A percentile compares a stretch with the other conserved stretches of the same genome.
Evolutionary conservation across 768 basidiomycete genomes (phyloP).

Genomic region (Xerocomellus intermedius): DNA sequence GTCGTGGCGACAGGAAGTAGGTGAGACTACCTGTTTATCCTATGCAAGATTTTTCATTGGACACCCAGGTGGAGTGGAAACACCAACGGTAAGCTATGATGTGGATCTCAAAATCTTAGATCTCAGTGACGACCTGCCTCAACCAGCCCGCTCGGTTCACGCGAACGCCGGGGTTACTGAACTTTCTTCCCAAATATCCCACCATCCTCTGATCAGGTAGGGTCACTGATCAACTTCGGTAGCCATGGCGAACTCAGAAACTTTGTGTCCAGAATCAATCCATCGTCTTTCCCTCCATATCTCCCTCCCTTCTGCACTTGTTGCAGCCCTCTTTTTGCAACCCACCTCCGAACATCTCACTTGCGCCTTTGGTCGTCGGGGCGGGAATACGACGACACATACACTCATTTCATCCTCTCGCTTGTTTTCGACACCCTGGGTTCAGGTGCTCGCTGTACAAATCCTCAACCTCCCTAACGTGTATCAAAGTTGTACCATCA

Average conservation of each 20-base stretch:
- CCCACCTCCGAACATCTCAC: neutral
- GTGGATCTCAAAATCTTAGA: neutral
- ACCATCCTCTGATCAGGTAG: neutral
- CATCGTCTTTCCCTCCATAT: conserved; percentile 5
- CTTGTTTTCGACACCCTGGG: conserved; percentile 13
- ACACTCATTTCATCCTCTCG: conserved; percentile 26
- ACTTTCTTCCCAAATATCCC: conserved; percentile 7
- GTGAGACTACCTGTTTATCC: neutral
- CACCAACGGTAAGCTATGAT: neutral
- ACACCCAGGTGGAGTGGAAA: conserved; percentile 2
- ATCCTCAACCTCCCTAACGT: neutral
- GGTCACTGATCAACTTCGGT: conserved; percentile 8
- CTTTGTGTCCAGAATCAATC: conserved; percentile 9
- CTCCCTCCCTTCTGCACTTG: conserved; percentile 2
- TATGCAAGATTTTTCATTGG: neutral
- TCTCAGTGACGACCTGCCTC: neutral
- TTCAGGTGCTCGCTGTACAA: neutral
- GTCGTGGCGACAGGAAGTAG: neutral
- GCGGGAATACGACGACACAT: conserved; percentile 12
- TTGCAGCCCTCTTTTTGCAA: neutral
- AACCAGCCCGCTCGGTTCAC: neutral
- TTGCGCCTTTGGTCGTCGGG: conserved; percentile 6
- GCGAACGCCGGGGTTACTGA: conserved; percentile 1
- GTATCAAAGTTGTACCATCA: conserved; percentile 7
- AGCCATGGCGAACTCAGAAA: conserved; percentile 22